Evolutionary conservation across 768 basidiomycete genomes (phyloP), one percentile per base, ranked within the genome.

Genomic region (Guyanaporus albipodus): DNA sequence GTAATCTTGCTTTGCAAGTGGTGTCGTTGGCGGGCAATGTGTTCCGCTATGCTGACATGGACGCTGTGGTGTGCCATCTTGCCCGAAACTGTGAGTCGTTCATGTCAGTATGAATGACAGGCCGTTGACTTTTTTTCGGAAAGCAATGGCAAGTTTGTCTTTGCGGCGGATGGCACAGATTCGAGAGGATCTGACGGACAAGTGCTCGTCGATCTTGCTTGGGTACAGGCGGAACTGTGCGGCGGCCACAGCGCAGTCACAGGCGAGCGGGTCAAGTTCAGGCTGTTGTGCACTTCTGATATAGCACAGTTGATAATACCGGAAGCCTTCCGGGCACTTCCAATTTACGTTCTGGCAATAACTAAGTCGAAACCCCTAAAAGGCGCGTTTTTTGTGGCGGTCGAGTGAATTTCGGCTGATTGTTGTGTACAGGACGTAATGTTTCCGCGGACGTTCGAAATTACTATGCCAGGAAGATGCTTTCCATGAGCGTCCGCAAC

Each of bases 361-460:
- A 74, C 87, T 37, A 99, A 99, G 71, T 79, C 79, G 42, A 95
- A 96, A 64, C 84, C 92, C 17, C 69, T 99, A n/a, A 95, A 96
- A 83, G 91, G 95, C 83, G 60, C 48, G 54, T 46, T 45, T 44
- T n/a, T 41, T 9, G 27, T 42, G 24, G 31, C n/a, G 5, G 26
- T 42, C 36, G 34, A 36, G 48, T 23, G 44, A 26, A 32, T 31
- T 31, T 34, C 26, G 27, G 44, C 49, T 54, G 23, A 50, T 29
- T 3, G 29, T 49, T 46, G 21, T 36, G 14, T 28, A 19, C 58
- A 94, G 92, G 83, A 37, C 82, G 88, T 14, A 83, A 80, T 56
- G 93, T 99, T 39, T 84, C 87, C 6, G 85, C 92, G n/a, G 96
- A 98, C 58, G 91, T 94, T 10, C 85, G 96, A 42, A 91, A 92